phyloP scores from a whole-genome alignment of 1,284 basidiomycete species.

The Phellinidium pouzarii region DNA sequence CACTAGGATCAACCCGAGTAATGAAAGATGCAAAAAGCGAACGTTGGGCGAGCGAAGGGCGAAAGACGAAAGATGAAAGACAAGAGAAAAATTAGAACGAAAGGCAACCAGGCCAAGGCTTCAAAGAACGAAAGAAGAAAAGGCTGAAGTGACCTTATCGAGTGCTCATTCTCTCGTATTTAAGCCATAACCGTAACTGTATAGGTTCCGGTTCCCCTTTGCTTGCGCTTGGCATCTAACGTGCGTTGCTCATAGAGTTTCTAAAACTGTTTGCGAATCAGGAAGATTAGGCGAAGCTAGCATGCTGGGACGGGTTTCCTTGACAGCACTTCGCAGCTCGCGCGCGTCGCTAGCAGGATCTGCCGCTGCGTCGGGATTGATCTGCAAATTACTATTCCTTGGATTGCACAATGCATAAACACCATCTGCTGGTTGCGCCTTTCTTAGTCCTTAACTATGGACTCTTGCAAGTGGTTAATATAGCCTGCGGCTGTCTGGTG shows the following conservation, averaged over 20 bases:
- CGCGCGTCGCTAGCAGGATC: not conserved
- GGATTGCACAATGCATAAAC: too few relatives aligned
- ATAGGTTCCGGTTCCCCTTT: not conserved
- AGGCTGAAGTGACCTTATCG: conserved; percentile 4
- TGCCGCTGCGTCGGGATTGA: not conserved
- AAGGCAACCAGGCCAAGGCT: conserved; percentile 20
- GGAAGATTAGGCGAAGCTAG: not conserved
- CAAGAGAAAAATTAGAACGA: conserved; percentile 9
- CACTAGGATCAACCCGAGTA: conserved; percentile 18
- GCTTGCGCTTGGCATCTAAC: not conserved
- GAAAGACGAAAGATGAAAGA: conserved; percentile 3
- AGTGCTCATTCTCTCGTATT: not conserved
- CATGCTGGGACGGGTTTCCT: not conserved
- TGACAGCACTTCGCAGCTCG: not conserved
- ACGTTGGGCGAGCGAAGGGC: not conserved
- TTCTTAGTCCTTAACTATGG: too few relatives aligned
- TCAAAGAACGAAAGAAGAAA: conserved; percentile 15
- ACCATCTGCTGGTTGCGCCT: too few relatives aligned
- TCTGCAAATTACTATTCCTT: not conserved
- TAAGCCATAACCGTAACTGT: not conserved
- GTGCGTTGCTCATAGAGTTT: not conserved
- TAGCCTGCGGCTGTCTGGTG: too few relatives aligned
- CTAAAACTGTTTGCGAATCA: not conserved
- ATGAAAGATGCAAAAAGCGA: conserved; percentile 7
- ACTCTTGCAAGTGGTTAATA: too few relatives aligned